Conservation (phyloP, 495 filamentous ascomycete species). For the Astrocystis sublimbata region DNA sequence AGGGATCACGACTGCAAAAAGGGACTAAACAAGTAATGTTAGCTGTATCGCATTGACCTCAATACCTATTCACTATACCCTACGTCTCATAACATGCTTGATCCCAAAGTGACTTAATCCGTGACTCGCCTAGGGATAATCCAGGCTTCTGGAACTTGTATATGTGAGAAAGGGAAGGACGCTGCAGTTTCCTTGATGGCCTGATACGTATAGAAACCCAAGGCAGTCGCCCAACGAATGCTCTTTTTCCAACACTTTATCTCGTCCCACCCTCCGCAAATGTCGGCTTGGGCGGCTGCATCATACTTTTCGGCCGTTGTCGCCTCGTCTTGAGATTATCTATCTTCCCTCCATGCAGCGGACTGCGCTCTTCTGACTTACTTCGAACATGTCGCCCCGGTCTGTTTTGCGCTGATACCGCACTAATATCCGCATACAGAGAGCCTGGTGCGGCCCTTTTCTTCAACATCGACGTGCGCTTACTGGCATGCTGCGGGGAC, state of each 20-base stretch:
- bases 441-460: slow-evolving; percentile 21
- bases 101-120: background rate
- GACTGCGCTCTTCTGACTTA: slow-evolving; percentile 21
- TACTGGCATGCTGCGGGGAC: no score
- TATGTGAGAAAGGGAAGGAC: no score
- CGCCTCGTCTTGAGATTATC: background rate
- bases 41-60: background rate
- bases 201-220: background rate
- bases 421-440: slow-evolving; percentile 21
- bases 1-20: background rate
- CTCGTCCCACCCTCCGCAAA: background rate
- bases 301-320: slow-evolving; percentile 15
- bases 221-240: background rate
- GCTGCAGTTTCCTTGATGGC: no score
- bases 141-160: no score
- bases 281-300: slow-evolving; percentile 5
- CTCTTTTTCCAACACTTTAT: background rate
- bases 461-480: slow-evolving; percentile 24
- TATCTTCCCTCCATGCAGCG: background rate
- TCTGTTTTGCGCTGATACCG: slow-evolving; percentile 18
- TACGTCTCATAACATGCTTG: background rate
- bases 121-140: no score
- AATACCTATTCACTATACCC: background rate
- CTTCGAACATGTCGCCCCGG: slow-evolving; percentile 14
- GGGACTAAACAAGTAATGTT: background rate